These are phyloP conservation scores for Tolypocladium tundrense DNA, from an alignment of 2,329 filamentous ascomycete species.

Conservation along the genomic window DNA sequence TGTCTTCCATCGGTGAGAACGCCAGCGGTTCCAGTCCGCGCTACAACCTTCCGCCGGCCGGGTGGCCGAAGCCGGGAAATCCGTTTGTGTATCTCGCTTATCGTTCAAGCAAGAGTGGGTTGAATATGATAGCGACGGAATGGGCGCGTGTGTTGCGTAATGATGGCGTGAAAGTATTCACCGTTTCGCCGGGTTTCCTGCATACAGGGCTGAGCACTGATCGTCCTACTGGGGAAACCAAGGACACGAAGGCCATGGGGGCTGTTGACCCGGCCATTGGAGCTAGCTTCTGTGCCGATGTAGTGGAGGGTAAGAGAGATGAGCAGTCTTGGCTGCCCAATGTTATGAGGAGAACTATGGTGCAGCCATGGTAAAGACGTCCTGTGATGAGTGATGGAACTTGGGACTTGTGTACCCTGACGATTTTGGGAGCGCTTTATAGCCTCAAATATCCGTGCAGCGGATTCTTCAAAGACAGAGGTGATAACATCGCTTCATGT, in stretches of 20 bases:
- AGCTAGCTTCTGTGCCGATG: not conserved
- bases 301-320: not conserved
- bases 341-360: not conserved
- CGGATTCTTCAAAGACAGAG: too few species aligned
- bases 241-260: not conserved
- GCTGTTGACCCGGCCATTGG: not conserved
- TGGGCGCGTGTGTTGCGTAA: conserved; percentile 1
- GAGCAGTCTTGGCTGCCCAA: not conserved
- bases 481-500: too few species aligned
- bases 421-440: too few species aligned
- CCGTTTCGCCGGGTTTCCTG: conserved; percentile 3
- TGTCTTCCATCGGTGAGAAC: not conserved
- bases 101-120: conserved; percentile 2
- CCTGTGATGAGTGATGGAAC: too few species aligned
- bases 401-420: too few species aligned
- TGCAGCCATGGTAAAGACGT: not conserved
- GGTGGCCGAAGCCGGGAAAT: not conserved
- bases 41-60: not conserved
- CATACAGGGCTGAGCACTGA: conserved; percentile 1
- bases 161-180: conserved; percentile 5
- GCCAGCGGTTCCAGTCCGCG: not conserved
- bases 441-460: too few species aligned
- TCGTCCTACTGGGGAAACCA: not conserved
- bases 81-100: not conserved
- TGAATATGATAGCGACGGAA: conserved; percentile 5